Evolutionary conservation across 768 basidiomycete genomes (phyloP), one percentile per base, ranked within the genome.

Genomic region (Nidula microcarpa): DNA sequence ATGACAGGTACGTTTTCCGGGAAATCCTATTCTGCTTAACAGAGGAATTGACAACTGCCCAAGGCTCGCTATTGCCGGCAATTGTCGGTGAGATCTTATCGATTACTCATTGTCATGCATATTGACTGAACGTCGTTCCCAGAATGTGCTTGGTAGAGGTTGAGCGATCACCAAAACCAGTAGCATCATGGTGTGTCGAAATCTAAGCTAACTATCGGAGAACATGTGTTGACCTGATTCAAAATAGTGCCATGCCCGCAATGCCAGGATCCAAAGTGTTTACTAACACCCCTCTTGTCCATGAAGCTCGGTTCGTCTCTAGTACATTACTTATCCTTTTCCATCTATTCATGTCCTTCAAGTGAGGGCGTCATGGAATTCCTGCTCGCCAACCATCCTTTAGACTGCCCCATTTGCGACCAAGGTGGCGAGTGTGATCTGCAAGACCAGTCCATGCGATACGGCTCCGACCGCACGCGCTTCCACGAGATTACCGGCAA

Each of bases 361-460:
- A 91, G 94, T 17, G 94, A 97, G 71, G 97, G 97, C 49, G 96
- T 98, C 55, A 98, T 99, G 97, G 97, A 98, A 66, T 97, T 98
- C 73, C 80, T 98, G 37, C 85, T 98, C 55, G 85, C 96, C 54
- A 98, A 99, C 71, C 97, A 99, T 64, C 97, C 97, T 2, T 80
- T 99, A 52, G 97, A 99, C 68, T 99, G 97, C 71, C 97, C 97
- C 17, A 90, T 98, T 57, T 99, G 97, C 63, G 97, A 99, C 68
- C 95, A 98, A 72, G 96, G 95, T 67, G 96, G 97, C 53, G 95
- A 98, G 80, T 99, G 95, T 68, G 95, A 98, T 68, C 81, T 98
- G 6, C 96, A 98, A 75, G 96, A 98, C 73, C 96, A 98, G 70
- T 96, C 96, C 11, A 98, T 98, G 94, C 89, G 96, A 51, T 99